phyloP scores from a whole-genome alignment of 805 yeast species.

The Cyberlindnera saturnus region DNA sequence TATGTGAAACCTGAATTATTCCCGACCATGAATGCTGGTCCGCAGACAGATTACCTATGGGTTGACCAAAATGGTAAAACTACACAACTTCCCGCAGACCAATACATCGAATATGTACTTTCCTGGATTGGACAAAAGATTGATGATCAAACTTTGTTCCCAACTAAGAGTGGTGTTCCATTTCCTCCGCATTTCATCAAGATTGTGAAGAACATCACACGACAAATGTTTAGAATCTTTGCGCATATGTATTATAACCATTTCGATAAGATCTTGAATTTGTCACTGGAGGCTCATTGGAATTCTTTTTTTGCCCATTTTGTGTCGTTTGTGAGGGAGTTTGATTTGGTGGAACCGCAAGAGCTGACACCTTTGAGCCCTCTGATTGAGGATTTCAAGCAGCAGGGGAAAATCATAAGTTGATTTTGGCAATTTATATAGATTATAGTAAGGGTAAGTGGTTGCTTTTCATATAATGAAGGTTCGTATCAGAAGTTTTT shows the following conservation, averaged over 20 bases:
- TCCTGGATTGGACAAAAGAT: slow-evolving; percentile 86
- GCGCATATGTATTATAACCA: slow-evolving; percentile 95
- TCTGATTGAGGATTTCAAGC: slow-evolving; percentile 73
- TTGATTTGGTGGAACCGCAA: slow-evolving; percentile 67
- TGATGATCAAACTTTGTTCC: slow-evolving; percentile 85
- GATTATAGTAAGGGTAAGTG: not conserved
- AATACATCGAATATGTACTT: slow-evolving; percentile 86
- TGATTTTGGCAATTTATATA: not conserved
- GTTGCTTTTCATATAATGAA: no score
- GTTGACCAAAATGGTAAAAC: slow-evolving; percentile 75
- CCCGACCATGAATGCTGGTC: slow-evolving; percentile 95
- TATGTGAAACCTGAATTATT: slow-evolving; percentile 84
- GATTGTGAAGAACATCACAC: slow-evolving; percentile 79
- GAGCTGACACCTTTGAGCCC: slow-evolving; percentile 78
- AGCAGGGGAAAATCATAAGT: slow-evolving; percentile 71
- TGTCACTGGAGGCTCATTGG: slow-evolving; percentile 95
- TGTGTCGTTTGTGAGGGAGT: slow-evolving; percentile 79
- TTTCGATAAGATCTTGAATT: slow-evolving; percentile 87
- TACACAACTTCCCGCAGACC: slow-evolving; percentile 83
- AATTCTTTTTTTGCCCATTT: slow-evolving; percentile 95
- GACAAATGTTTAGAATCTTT: slow-evolving; percentile 92
- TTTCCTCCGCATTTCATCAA: slow-evolving; percentile 81
- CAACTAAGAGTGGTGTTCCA: slow-evolving; percentile 82
- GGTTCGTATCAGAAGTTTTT: no score
- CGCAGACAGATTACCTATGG: slow-evolving; percentile 88